Evolutionary conservation across 139 green algal genomes (phyloP), one percentile per base, ranked within the genome.

Genomic region (Chlamydomonas asymmetrica): DNA sequence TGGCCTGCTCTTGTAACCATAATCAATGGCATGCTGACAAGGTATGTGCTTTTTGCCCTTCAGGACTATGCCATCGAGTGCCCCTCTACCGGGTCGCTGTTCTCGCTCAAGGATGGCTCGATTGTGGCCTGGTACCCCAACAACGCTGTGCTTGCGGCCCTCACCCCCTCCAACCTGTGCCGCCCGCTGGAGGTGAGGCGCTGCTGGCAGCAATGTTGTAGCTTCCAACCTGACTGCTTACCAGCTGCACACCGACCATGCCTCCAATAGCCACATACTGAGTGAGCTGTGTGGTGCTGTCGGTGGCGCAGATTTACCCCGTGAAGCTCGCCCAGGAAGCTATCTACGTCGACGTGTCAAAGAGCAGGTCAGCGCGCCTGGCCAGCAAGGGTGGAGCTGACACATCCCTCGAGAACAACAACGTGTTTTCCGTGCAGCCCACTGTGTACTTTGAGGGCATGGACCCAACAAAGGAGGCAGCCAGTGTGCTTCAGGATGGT

Each of bases 41-140:
- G n/a, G n/a, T n/a, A 37, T 66, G 50, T 48, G 34, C 39, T 48
- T 61, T 57, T 38, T 5, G 66, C 20, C 23, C n/a, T 68, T 67
- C 81, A 92, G 81, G 85, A 94, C 63, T 96, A 93, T 66, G 74
- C 82, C 81, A 99, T 99, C 54, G 89, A 95, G 75, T 99, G 96
- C 83, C 96, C 96, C 27, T 82, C 83, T 27, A 99, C 96, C 23
- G 87, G 82, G 38, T 91, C 82, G 38, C 75, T 95, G 35, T 99
- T 98, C 76, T 93, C 88, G 56, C 82, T 99, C 0, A 96, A 94
- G 75, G 95, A 96, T 41, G 96, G 96, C 32, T 91, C 91, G 54
- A 93, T 98, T 57, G 65, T 90, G 52, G 83, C 83, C 25, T 99
- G 96, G 92, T 99, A 98, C 82, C 95, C 95, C 63, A 92, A 85